Base-by-base conservation (phyloP, 495 filamentous ascomycete species). In the Hypoxylon trugodes region DNA sequence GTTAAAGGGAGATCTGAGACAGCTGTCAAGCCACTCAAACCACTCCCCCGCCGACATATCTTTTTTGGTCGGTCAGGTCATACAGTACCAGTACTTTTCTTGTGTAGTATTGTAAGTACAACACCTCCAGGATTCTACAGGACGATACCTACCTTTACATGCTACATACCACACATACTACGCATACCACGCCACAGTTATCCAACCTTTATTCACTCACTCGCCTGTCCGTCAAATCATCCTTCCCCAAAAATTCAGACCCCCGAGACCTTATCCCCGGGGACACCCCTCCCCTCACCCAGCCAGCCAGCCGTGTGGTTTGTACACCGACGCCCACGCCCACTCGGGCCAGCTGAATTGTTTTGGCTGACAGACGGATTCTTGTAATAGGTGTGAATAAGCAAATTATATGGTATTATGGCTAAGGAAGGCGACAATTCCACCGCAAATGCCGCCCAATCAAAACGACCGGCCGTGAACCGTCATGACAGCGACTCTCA, bases 391-490 rank as follows among this genome's bases (percentile, higher is more conserved):
- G 57, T 42, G 51, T 48, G 51, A 59, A 59, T 58, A 50, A 62
- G 41, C 35, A 56, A 61, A 49, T 15, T 57, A 33, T 26, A 26
- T 30, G 25, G 41, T 51, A 59, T 30, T 52, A 67, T 67, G 64
- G 64, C 64, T 42, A 67, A 67, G 64, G 64, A 62, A 16, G 37
- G 21, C 25, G 58, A 67, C n/a, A 59, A 62, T 67, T 62, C 64
- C 26, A 28, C 64, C 52, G 40, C 56, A 41, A 51, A 37, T 66
- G 65, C 69, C 60, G 65, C 68, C 79, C 79, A 82, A 82, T 82
- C 79, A 80, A 80, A 79, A 70, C 70, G 74, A 54, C 73, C 79
- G 43, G 22, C 74, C 12, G 58, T 71, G 49, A 66, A 63, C 66
- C 73, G 71, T 49, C 54, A 68, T 62, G 71, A 78, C 66, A 73